Evolutionary conservation across 148 eudicot genomes (phyloP), one percentile per base, ranked within the genome.

Genomic region (Camellia lanceoleosa): DNA sequence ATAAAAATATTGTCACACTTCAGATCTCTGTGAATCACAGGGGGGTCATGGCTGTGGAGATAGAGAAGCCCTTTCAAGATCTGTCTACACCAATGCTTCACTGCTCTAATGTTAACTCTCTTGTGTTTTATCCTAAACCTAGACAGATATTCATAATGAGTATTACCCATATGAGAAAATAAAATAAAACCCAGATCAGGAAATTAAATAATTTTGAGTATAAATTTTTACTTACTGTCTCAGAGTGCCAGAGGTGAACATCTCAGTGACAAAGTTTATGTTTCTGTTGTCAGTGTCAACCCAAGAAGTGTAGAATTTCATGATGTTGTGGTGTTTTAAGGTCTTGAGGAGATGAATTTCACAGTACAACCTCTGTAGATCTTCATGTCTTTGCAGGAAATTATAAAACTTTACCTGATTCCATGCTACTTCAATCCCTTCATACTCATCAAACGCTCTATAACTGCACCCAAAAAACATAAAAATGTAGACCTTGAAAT

Each of bases 371-470:
- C 89, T 83, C 80, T 89, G 88, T 52, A 89, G 87, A 75, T 87
- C 88, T 61, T 89, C 89, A 30, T 88, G 84, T 12, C 84, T 87
- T 67, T 82, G 85, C 55, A 85, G 67, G 77, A 89, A 87, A 79
- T 89, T 88, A 73, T 74, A 76, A 46, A 89, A 85, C 78, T 89
- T 89, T 75, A 89, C 89, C 74, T 87, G 89, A 68, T 85, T 89
- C 91, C 91, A 89, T 16, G 91, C 91, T 12, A 87, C 89, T 84
- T 89, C 91, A 69, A 89, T 85, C 77, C 91, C 91, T 82, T 89
- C 89, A 79, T 81, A 85, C 83, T 85, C 89, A 87, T 89, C 91
- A 78, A 89, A 89, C 43, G 84, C 91, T 76, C 81, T 85, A 72
- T 87, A 89, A 41, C 91, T 89, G 74, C 65, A 76, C 63, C 8